A percentile compares a stretch with the other conserved stretches of the same genome.
phyloP scores from a whole-genome alignment of 768 basidiomycete species.

The Aureoboletus auriporus region DNA sequence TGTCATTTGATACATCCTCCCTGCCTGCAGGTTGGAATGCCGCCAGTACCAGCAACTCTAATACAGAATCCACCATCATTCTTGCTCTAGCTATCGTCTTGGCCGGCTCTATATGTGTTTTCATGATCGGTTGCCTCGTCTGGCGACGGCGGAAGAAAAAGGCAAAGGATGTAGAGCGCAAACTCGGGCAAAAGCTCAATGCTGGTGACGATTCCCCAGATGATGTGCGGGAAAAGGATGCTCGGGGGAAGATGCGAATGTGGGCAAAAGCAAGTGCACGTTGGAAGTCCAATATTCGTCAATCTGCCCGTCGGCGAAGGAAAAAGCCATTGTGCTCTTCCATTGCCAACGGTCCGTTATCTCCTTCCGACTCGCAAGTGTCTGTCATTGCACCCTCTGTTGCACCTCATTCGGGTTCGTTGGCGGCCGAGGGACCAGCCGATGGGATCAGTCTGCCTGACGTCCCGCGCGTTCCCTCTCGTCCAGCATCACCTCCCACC shows the following conservation, averaged over 20 bases:
- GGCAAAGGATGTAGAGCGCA: constrained; percentile 52
- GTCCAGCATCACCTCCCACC: constrained; percentile 38
- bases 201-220: constrained; percentile 26
- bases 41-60: constrained; percentile 6
- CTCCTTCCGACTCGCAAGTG: constrained; percentile 16
- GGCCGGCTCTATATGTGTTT: constrained; percentile 53
- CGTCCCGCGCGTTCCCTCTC: constrained; percentile 9
- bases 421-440: constrained; percentile 7
- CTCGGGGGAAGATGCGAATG: constrained; percentile 49
- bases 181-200: constrained; percentile 24
- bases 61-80: constrained; percentile 43
- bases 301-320: constrained; percentile 57
- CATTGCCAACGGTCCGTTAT: constrained; percentile 11
- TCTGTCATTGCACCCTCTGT: constrained; percentile 7
- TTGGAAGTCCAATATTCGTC: constrained; percentile 63
- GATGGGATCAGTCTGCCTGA: constrained; percentile 1
- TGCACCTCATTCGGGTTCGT: constrained; percentile 28
- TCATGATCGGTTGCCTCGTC: constrained; percentile 60
- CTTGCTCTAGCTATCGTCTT: constrained; percentile 59
- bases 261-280: constrained; percentile 65
- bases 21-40: constrained; percentile 56
- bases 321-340: constrained; percentile 9
- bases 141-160: constrained; percentile 46
- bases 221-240: constrained; percentile 41
- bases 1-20: constrained; percentile 17